These are phyloP conservation scores for Withania somnifera DNA, from an alignment of 305 asterid species.

Conservation along the genomic window DNA sequence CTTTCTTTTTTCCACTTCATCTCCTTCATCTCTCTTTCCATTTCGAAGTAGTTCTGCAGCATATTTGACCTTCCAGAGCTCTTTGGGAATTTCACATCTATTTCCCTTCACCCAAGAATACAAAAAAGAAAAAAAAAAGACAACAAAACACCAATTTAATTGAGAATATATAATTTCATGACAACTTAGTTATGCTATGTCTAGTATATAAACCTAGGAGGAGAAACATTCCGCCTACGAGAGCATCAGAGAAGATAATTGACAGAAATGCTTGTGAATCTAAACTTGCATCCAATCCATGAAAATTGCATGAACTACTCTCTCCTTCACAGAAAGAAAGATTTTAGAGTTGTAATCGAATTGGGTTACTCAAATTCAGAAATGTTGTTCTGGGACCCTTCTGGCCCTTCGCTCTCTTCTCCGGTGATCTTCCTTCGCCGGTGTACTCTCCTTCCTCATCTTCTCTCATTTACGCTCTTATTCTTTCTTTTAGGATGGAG, in stretches of 20 bases:
- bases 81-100: slow-evolving; percentile 50
- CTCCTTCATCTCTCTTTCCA: slow-evolving; percentile 33
- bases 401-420: too few relatives aligned
- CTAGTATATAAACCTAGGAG: neutral
- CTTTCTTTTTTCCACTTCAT: slow-evolving; percentile 48
- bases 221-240: neutral
- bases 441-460: too few relatives aligned
- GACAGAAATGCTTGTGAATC: neutral
- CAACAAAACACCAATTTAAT: neutral
- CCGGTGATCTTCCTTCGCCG: too few relatives aligned
- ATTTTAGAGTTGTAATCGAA: neutral
- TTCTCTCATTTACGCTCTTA: too few relatives aligned
- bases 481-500: too few relatives aligned
- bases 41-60: slow-evolving; percentile 27
- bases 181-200: neutral
- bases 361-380: neutral
- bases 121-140: neutral
- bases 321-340: neutral
- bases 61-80: slow-evolving; percentile 18
- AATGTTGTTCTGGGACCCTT: neutral
- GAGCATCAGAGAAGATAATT: neutral
- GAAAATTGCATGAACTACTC: neutral
- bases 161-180: neutral
- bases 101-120: slow-evolving; percentile 31
- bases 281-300: neutral